Percentiles rank a stretch among this genome's conserved stretches.
These are phyloP conservation scores for Physcomitrellopsis africana DNA, from an alignment of 225 moss, liverwort and hornwort species.

Conservation along the genomic window DNA sequence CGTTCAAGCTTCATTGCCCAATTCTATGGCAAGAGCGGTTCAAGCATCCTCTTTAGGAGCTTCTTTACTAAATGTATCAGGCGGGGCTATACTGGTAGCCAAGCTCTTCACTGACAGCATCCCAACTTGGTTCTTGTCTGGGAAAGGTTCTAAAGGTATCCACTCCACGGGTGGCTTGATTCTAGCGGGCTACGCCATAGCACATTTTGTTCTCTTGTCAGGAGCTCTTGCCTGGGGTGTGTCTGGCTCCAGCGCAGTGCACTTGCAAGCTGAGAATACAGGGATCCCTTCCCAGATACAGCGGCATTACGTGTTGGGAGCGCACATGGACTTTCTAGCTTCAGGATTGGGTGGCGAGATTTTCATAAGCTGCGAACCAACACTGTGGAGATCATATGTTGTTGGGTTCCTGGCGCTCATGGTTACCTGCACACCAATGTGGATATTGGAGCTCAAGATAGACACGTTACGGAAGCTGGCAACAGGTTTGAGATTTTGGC, in stretches of 20 bases:
- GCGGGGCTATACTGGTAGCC: conserved; percentile 79
- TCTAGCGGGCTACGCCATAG: conserved; percentile 79
- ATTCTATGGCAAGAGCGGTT: conserved; percentile 61
- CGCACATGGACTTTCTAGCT: conserved; percentile 83
- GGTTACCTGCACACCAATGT: conserved; percentile 82
- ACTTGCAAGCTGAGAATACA: conserved; percentile 44
- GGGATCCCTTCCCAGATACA: conserved; percentile 69
- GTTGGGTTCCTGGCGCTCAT: conserved; percentile 78
- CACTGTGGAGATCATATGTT: conserved; percentile 86
- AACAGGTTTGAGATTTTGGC: conserved; percentile 85
- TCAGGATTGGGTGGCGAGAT: conserved; percentile 73
- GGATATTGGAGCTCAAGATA: conserved; percentile 80
- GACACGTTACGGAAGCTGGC: conserved; percentile 76
- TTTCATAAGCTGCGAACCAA: conserved; percentile 65
- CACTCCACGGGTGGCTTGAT: conserved; percentile 62
- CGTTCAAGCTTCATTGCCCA: conserved; percentile 61
- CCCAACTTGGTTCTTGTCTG: conserved; percentile 89
- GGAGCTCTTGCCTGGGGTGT: conserved; percentile 91
- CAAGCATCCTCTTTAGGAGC: conserved; percentile 85
- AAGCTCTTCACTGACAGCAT: conserved; percentile 78
- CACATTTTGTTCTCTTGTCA: conserved; percentile 82
- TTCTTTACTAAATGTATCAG: conserved; percentile 76
- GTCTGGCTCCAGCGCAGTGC: conserved; percentile 41
- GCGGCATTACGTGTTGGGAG: conserved; percentile 68
- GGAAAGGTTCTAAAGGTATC: conserved; percentile 42